Evolutionary conservation across 352 stramenopile species (phyloP).

Genomic region (Phytophthora sansomeana): DNA sequence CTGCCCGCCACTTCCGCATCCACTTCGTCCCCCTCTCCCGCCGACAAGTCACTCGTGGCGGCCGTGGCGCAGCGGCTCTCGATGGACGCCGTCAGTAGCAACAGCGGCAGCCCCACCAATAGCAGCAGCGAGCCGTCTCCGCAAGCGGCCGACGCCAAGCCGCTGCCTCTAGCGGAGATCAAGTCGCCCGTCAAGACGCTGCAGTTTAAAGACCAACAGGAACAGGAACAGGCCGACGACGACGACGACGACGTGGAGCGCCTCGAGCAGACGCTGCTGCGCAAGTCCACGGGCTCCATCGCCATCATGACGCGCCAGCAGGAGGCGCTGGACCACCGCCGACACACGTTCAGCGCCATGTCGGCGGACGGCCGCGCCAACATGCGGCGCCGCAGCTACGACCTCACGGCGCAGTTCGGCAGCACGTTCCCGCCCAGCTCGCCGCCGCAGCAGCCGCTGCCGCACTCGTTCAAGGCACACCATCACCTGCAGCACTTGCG

Average conservation of each 20-base stretch:
- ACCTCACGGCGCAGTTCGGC: slow-evolving; percentile 42
- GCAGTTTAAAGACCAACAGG: no score
- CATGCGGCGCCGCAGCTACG: slow-evolving; percentile 57
- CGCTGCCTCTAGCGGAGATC: slow-evolving; percentile 12
- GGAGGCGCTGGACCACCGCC: slow-evolving; percentile 46
- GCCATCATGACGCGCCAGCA: slow-evolving; percentile 50
- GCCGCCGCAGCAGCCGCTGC: no score
- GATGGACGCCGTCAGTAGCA: slow-evolving; percentile 24
- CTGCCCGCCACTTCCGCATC: no score
- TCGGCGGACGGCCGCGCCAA: slow-evolving; percentile 50
- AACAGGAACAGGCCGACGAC: slow-evolving; percentile 20
- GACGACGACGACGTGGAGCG: slow-evolving; percentile 35
- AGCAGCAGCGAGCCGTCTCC: slow-evolving; percentile 47
- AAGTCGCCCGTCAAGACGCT: no score
- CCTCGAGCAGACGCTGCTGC: slow-evolving; percentile 32
- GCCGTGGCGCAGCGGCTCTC: slow-evolving; percentile 25
- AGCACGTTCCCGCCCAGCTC: slow-evolving; percentile 37
- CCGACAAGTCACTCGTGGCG: slow-evolving; percentile 25
- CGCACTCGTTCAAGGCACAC: slow-evolving; percentile 44
- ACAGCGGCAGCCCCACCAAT: slow-evolving; percentile 31
- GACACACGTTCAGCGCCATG: slow-evolving; percentile 57
- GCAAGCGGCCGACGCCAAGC: slow-evolving; percentile 21
- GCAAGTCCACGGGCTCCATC: slow-evolving; percentile 46
- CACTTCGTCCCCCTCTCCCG: no score
- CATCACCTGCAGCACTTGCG: slow-evolving; percentile 60